Evolutionary conservation across 1,139 yeast species (phyloP).

Genomic region (Blastobotrys proliferans): DNA sequence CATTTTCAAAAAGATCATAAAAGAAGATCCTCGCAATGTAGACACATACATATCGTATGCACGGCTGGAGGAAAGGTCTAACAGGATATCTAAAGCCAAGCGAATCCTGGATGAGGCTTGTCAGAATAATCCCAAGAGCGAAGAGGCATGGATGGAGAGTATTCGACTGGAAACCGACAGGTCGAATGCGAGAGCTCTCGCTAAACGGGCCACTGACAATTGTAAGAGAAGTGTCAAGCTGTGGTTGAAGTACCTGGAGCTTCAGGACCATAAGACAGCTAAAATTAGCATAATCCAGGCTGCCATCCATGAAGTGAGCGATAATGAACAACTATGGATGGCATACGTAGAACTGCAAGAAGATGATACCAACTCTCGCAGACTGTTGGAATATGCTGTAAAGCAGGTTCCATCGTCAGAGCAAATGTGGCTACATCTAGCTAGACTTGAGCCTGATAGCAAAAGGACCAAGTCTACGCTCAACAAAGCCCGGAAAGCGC

Average conservation of each 20-base stretch:
- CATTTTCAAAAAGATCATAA: conserved; percentile 63
- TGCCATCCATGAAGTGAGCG: conserved; percentile 68
- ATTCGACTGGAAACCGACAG: conserved; percentile 60
- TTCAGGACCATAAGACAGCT: conserved; percentile 55
- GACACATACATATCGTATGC: conserved; percentile 90
- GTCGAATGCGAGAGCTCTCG: conserved; percentile 49
- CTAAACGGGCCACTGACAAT: conserved; percentile 60
- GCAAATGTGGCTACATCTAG: conserved; percentile 58
- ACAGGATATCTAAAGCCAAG: conserved; percentile 54
- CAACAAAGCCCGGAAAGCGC: conserved; percentile 50
- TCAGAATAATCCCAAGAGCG: conserved; percentile 57
- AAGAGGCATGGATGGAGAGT: conserved; percentile 79
- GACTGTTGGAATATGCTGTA: conserved; percentile 62
- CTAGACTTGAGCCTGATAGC: conserved; percentile 42
- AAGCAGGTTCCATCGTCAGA: conserved; percentile 64
- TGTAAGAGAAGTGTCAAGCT: conserved; percentile 54
- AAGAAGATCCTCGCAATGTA: conserved; percentile 68
- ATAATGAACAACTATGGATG: conserved; percentile 63
- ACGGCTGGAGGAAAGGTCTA: conserved; percentile 65
- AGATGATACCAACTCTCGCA: conserved; percentile 46
- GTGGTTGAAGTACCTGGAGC: conserved; percentile 68
- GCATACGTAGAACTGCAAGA: conserved; percentile 44
- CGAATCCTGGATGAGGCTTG: conserved; percentile 69
- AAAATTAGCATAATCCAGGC: conserved; percentile 60
- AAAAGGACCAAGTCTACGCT: conserved; percentile 51